phyloP scores from a whole-genome alignment of 768 basidiomycete genomes.

The Trametes sanguinea region DNA sequence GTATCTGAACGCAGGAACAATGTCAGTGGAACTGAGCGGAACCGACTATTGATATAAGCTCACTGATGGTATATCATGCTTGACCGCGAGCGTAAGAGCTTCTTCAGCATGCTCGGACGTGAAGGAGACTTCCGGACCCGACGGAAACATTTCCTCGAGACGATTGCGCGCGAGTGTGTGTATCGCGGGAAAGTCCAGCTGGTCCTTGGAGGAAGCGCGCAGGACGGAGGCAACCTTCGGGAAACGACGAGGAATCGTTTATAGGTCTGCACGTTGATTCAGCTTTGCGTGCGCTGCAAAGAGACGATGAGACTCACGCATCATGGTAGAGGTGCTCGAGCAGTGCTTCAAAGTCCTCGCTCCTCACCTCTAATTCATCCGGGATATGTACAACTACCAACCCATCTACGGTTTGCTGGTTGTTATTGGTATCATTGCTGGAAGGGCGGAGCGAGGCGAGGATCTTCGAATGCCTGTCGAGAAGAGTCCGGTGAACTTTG shows the following conservation, averaged over 20 bases:
- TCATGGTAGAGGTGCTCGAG: constrained; percentile 71
- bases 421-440: not conserved
- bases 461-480: constrained; percentile 51
- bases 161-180: constrained; percentile 46
- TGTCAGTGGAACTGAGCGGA: not conserved
- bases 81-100: constrained; percentile 52
- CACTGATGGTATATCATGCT: constrained; percentile 52
- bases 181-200: constrained; percentile 58
- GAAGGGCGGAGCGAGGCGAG: constrained; percentile 24
- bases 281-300: constrained; percentile 5
- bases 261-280: constrained; percentile 44
- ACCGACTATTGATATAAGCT: constrained; percentile 28
- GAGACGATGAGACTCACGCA: constrained; percentile 47
- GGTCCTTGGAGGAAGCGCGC: constrained; percentile 55
- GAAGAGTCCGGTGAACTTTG: constrained; percentile 56
- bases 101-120: constrained; percentile 49
- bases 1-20: constrained; percentile 42
- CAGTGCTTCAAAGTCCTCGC: constrained; percentile 54
- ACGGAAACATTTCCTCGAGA: constrained; percentile 51
- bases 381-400: constrained; percentile 37
- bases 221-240: constrained; percentile 54
- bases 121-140: constrained; percentile 45
- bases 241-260: constrained; percentile 44
- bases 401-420: not conserved
- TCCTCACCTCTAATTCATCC: constrained; percentile 38